Conservation (phyloP, 78 protist species). For the Goniomonas avonlea region DNA sequence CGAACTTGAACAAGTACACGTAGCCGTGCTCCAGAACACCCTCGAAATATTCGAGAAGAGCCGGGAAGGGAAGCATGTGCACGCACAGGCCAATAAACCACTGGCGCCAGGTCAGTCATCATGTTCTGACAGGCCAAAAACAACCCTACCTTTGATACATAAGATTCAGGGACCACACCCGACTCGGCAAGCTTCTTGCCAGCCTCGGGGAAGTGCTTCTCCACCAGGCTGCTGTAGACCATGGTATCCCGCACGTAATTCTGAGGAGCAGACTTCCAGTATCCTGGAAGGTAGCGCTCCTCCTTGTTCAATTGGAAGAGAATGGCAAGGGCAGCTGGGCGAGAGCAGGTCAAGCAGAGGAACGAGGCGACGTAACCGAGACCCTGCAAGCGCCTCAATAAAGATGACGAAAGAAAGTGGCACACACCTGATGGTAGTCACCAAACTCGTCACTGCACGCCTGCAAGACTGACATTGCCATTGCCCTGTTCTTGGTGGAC, state of each 20-base stretch:
- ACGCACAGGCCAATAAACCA: constrained; percentile 13
- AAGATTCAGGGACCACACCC: background rate
- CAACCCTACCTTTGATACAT: background rate
- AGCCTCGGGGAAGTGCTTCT: background rate
- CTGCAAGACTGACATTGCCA: no score
- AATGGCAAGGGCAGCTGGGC: no score
- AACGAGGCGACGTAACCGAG: constrained; percentile 6
- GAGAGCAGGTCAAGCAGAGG: no score
- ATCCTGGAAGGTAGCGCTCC: background rate
- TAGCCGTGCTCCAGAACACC: background rate
- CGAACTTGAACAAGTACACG: no score
- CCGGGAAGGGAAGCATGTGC: constrained; percentile 6
- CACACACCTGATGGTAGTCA: no score
- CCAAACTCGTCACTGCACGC: no score
- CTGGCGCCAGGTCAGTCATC: background rate
- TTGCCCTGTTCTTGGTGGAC: no score
- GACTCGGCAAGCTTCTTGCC: no score
- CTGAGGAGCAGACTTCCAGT: background rate
- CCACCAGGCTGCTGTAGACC: background rate
- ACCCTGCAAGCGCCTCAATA: no score
- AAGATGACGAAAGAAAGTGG: no score
- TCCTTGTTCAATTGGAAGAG: no score
- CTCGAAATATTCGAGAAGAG: constrained; percentile 1
- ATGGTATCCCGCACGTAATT: background rate
- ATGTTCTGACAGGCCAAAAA: background rate